Base-by-base conservation (phyloP, 2,329 filamentous ascomycete genomes). In the Tolypocladium ophioglossoides region DNA sequence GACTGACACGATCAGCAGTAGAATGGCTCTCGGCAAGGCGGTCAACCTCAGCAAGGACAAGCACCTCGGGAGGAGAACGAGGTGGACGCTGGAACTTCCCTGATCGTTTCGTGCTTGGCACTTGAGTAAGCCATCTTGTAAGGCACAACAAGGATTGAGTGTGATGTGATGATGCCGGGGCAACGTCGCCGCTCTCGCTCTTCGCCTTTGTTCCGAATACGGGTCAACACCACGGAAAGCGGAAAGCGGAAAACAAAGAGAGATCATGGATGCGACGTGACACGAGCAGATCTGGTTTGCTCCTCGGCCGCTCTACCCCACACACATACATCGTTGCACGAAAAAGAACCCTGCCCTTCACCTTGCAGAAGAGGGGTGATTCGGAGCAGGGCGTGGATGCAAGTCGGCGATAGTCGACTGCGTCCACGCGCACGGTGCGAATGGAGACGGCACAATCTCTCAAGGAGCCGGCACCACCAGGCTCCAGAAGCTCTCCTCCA, bases 191-290 rank as follows among this genome's bases (percentile, higher is more conserved):
- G 14, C 11, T 44, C 20, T 30, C 44, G 44, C 44, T 12, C 20
- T 47, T n/a, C 44, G 27, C 30, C 14, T 30, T 30, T 1, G 9
- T 10, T 18, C 14, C 22, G 22, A 10, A 27, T 46, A 6, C 18
- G 16, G 44, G 27, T 14, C 44, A 20, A 32, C 18, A 20, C 10
- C 18, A 20, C 44, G 24, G 16, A 32, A 12, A 32, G n/a, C 27
- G 24, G 16, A 37, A 37, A 37, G 6, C 35, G 14, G 27, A n/a
- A 32, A 47, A 18, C 44, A 9, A n/a, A n/a, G 14, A n/a, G 18
- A 20, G 27, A 10, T 8, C 18, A 8, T 32, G 55, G 56, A 58
- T 63, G 59, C 59, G 60, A 63, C 59, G 61, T 63, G 56, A 62
- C 61, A 63, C 56, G 57, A 54, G 50, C 50, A 57, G 54, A 57